Conservation (phyloP, 306 rosid species). For the Prunus dulcis region DNA sequence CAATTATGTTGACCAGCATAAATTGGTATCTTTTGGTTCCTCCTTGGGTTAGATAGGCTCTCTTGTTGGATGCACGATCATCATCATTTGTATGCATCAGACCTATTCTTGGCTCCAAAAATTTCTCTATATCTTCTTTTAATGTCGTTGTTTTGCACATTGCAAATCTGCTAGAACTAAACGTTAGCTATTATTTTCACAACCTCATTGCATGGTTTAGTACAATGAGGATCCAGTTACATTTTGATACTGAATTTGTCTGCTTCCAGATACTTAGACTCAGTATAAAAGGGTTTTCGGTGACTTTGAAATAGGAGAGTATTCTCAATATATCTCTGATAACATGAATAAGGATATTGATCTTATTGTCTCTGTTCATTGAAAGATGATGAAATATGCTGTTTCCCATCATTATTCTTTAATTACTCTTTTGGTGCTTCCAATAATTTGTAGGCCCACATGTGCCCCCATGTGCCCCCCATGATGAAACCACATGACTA, state of each 20-base stretch:
- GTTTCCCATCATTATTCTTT: not conserved
- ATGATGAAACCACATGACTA: not conserved
- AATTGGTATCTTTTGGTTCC: not conserved
- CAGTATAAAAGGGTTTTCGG: not conserved
- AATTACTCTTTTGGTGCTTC: not conserved
- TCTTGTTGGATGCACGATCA: not conserved
- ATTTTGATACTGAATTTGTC: not conserved
- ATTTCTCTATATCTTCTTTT: not conserved
- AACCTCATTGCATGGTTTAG: not conserved
- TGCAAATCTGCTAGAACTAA: not conserved
- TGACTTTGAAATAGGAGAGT: not conserved
- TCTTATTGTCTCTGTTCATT: not conserved
- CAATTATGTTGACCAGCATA: not conserved
- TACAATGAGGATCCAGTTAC: not conserved
- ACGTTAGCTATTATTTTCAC: not conserved
- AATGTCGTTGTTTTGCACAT: not conserved
- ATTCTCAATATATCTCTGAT: not conserved
- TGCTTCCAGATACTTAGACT: not conserved
- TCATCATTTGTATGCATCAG: not conserved
- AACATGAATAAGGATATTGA: not conserved
- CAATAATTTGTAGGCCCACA: not conserved
- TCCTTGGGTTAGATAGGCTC: not conserved
- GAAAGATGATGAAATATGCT: not conserved
- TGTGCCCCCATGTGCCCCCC: not conserved
- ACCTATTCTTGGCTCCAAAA: not conserved